Base-by-base conservation (phyloP, 2,329 filamentous ascomycete species). In the Pseudogymnoascus destructans region DNA sequence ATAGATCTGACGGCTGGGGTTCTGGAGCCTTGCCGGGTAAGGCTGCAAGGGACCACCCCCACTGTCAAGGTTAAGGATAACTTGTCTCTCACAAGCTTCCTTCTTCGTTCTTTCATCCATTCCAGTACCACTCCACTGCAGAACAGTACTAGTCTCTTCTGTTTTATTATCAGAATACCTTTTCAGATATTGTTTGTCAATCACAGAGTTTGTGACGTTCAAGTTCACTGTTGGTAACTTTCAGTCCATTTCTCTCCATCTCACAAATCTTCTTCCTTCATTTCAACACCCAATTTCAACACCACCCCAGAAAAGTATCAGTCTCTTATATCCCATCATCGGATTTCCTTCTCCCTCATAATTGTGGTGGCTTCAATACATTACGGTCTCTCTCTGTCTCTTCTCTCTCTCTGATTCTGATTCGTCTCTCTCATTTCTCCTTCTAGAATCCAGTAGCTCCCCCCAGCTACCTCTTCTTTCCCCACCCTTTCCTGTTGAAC, bases 41-140 rank as follows among this genome's bases (percentile, higher is more conserved):
- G 46, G 46, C 46, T 52, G 46, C 46, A 52, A 52, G 46, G 46
- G 46, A 13, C 46, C 46, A 15, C n/a, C n/a, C n/a, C n/a, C n/a
- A 9, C 7, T 17, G 46, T 13, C 9, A 30, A 52, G 13, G 27
- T 49, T n/a, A 27, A 15, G 42, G 21, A 10, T 49, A 25, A 13
- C 25, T 9, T 19, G 25, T 30, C 46, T 52, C 46, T 17, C 25
- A 30, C n/a, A 52, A 52, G 17, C 46, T 2, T 52, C 9, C 25
- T 32, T 17, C 11, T 30, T 32, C 32, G 10, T 1, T 42, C 15
- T 5, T 30, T 30, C 10, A 46, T 46, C 40, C 11, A 46, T 30
- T 52, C 11, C 15, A 19, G 13, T 15, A 49, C 21, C 23, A 49
- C 42, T 27, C 21, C 23, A 49, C 42, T 27, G 21, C 21, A 25